Evolutionary conservation across 805 yeast genomes (phyloP).

Genomic region (Candida nanaspora): DNA sequence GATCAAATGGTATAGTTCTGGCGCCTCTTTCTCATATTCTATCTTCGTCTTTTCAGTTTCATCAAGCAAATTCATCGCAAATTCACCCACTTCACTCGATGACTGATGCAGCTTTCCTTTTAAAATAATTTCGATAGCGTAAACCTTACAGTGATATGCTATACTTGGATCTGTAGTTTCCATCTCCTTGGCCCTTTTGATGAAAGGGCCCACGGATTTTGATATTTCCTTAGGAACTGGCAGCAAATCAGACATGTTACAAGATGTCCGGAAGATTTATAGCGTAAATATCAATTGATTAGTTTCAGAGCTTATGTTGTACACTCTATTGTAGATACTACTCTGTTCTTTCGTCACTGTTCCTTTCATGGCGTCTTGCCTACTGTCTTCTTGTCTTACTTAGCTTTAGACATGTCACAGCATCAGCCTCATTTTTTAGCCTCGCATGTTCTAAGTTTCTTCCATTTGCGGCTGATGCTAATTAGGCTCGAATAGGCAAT

Average conservation of each 20-base stretch:
- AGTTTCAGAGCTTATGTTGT: too few species aligned
- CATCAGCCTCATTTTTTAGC: too few species aligned
- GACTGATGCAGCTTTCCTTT: constrained; percentile 49
- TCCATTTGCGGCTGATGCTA: too few species aligned
- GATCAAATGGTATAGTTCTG: constrained; percentile 40
- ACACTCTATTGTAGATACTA: too few species aligned
- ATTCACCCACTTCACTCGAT: constrained; percentile 47
- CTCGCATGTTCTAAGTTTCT: too few species aligned
- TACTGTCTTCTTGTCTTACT: too few species aligned
- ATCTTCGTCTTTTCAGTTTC: constrained; percentile 55
- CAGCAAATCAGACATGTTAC: constrained; percentile 1
- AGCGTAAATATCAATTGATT: too few species aligned
- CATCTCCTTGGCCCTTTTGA: constrained; percentile 53
- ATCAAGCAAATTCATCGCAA: constrained; percentile 59
- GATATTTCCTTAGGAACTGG: constrained; percentile 23
- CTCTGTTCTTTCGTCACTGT: too few species aligned
- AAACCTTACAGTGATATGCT: constrained; percentile 64
- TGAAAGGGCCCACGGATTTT: constrained; percentile 36
- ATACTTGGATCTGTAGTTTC: constrained; percentile 53
- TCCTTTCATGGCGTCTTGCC: too few species aligned
- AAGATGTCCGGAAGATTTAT: not conserved
- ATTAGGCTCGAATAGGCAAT: not conserved
- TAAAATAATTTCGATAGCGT: constrained; percentile 69
- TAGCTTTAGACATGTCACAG: too few species aligned
- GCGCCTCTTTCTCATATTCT: constrained; percentile 29